Evolutionary conservation across 2,329 filamentous ascomycete genomes (phyloP).

Genomic region (Zymoseptoria tritici): DNA sequence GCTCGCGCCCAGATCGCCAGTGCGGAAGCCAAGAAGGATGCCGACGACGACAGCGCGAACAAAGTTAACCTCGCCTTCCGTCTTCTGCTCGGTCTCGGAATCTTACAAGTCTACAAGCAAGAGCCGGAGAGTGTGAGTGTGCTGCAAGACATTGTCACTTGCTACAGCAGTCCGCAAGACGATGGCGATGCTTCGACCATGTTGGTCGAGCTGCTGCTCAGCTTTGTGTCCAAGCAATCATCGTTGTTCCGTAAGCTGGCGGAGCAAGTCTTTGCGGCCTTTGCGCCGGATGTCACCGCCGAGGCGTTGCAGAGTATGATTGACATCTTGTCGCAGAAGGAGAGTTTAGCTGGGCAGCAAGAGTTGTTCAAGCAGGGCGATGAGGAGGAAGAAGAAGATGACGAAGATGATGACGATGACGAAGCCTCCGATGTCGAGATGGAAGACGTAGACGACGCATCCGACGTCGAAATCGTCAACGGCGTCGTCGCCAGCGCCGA

Average conservation of each 20-base stretch:
- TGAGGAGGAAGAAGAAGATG: slow-evolving; percentile 17
- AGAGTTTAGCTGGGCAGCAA: slow-evolving; percentile 75
- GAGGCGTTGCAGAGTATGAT: slow-evolving; percentile 61
- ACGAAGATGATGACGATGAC: slow-evolving; percentile 12
- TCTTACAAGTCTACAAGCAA: slow-evolving; percentile 84
- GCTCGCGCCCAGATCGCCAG: slow-evolving; percentile 17
- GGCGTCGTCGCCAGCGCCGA: slow-evolving; percentile 16
- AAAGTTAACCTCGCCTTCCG: slow-evolving; percentile 54
- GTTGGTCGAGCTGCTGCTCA: slow-evolving; percentile 81
- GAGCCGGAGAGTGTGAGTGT: slow-evolving; percentile 79
- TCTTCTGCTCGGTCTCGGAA: slow-evolving; percentile 73
- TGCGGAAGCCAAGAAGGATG: slow-evolving; percentile 11
- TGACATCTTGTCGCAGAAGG: slow-evolving; percentile 68
- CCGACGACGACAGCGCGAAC: slow-evolving; percentile 16
- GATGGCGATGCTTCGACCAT: slow-evolving; percentile 51
- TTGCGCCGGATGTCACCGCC: slow-evolving; percentile 65
- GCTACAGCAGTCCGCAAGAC: slow-evolving; percentile 55
- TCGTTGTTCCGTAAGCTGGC: slow-evolving; percentile 78
- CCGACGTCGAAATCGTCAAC: slow-evolving; percentile 30
- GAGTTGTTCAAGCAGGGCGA: slow-evolving; percentile 66
- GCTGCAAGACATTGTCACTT: slow-evolving; percentile 71
- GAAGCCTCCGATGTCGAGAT: slow-evolving; percentile 32
- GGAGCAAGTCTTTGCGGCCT: slow-evolving; percentile 78
- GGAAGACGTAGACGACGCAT: slow-evolving; percentile 30
- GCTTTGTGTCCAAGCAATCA: slow-evolving; percentile 79